These are phyloP conservation scores for Cytospora schulzeri DNA, from an alignment of 2,329 filamentous ascomycete genomes.

Conservation along the genomic window DNA sequence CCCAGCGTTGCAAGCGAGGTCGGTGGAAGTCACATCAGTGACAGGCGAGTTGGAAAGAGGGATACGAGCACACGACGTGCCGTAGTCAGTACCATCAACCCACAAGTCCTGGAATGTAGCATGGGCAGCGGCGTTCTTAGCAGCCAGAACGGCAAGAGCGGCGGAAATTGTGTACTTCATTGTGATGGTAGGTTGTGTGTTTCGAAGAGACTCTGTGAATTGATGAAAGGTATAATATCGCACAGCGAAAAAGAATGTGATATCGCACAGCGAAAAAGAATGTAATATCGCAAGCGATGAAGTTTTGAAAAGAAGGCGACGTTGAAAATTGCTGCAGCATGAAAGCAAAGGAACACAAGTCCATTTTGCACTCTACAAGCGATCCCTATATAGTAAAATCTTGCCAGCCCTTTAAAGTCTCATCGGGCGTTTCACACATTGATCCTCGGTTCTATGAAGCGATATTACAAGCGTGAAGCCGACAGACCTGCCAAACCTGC, in stretches of 20 bases:
- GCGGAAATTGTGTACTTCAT: conserved; percentile 43
- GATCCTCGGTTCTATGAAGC: not conserved
- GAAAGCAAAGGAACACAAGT: not conserved
- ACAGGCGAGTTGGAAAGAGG: conserved; percentile 55
- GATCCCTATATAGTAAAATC: not conserved
- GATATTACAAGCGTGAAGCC: not conserved
- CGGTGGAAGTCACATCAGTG: conserved; percentile 44
- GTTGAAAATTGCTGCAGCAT: not conserved
- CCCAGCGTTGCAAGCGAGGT: conserved; percentile 50
- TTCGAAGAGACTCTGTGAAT: not conserved
- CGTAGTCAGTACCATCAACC: conserved; percentile 47
- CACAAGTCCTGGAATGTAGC: conserved; percentile 55
- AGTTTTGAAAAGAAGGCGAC: not conserved
- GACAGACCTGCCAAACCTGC: not conserved
- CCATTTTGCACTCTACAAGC: not conserved
- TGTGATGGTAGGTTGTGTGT: not conserved
- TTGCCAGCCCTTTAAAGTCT: not conserved
- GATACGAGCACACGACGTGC: conserved; percentile 49
- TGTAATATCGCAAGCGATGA: not conserved
- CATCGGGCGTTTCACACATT: not conserved
- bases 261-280: not conserved
- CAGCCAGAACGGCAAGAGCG: conserved; percentile 38
- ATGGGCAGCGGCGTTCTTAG: conserved; percentile 45
- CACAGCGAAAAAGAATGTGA: not conserved
- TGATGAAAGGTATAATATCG: not conserved